Percentiles rank a stretch among this genome's conserved stretches.
Conservation (phyloP, 164 flowering plant genomes). For the Platanus orientalis region DNA sequence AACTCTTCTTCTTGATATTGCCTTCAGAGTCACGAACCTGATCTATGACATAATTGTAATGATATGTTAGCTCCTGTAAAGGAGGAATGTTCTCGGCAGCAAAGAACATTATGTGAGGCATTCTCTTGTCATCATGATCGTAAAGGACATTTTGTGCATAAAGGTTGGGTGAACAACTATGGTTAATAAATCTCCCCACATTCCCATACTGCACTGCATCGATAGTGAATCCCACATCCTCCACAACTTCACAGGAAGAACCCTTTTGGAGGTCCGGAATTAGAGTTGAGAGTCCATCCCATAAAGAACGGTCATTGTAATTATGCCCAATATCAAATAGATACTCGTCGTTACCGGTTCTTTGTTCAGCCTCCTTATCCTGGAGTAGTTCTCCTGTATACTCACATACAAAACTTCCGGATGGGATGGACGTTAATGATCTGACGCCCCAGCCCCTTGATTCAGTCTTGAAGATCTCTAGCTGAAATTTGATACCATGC, state of each 20-base stretch:
- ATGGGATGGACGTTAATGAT: conserved; percentile 62
- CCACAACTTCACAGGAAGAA: conserved; percentile 27
- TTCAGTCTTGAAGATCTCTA: conserved; percentile 82
- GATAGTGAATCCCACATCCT: conserved; percentile 64
- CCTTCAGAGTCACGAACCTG: conserved; percentile 67
- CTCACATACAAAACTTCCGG: conserved; percentile 91
- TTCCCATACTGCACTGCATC: conserved; percentile 69
- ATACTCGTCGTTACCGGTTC: conserved; percentile 76
- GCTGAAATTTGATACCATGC: conserved; percentile 58
- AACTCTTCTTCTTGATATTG: conserved; percentile 59
- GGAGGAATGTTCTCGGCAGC: conserved; percentile 90
- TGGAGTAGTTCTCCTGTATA: conserved; percentile 78
- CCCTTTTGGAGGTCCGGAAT: conserved; percentile 31
- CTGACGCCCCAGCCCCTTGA: conserved; percentile 90
- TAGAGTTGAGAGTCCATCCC: conserved; percentile 35
- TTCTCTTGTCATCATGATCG: conserved; percentile 70
- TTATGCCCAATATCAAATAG: conserved; percentile 83
- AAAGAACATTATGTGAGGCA: conserved; percentile 90
- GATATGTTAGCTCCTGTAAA: conserved; percentile 70
- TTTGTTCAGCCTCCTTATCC: conserved; percentile 75
- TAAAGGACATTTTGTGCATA: conserved; percentile 87
- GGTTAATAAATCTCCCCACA: conserved; percentile 84
- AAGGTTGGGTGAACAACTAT: conserved; percentile 88
- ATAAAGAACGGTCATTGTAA: conserved; percentile 39
- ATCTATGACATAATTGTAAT: conserved; percentile 68